phyloP scores from a whole-genome alignment of 352 stramenopile species.

The Pythium oligandrum region DNA sequence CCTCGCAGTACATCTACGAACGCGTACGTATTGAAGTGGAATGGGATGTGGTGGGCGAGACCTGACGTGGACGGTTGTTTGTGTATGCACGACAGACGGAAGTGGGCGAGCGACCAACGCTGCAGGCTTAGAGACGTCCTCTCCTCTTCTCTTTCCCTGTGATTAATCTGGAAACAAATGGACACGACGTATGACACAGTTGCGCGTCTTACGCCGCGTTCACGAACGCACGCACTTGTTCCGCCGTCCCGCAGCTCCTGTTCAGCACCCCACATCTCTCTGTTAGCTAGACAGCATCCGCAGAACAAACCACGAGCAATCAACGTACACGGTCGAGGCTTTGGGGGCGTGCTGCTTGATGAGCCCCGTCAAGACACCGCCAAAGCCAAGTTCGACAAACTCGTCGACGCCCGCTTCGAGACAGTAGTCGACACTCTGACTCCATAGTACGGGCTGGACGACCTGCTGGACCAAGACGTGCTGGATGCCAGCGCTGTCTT shows the following conservation, averaged over 20 bases:
- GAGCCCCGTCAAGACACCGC: conserved; percentile 64
- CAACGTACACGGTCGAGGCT: conserved; percentile 21
- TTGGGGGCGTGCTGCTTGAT: conserved; percentile 63
- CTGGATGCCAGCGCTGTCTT: conserved; percentile 36
- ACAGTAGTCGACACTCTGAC: conserved; percentile 72
- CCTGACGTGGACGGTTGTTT: background rate
- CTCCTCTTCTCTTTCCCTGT: background rate
- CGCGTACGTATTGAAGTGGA: conserved; percentile 23
- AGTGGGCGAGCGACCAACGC: conserved; percentile 56
- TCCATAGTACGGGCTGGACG: conserved; percentile 66
- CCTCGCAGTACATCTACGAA: conserved; percentile 46
- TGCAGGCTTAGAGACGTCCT: conserved; percentile 14
- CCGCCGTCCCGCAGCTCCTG: conserved; percentile 52
- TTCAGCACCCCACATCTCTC: background rate
- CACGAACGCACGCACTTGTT: conserved; percentile 53
- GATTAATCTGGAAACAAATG: background rate
- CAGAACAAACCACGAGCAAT: background rate
- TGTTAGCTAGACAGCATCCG: too few species aligned
- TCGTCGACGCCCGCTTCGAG: conserved; percentile 31
- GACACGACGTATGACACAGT: too few species aligned
- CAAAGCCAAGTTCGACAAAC: conserved; percentile 74
- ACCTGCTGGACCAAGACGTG: conserved; percentile 57
- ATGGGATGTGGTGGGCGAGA: background rate
- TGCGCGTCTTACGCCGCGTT: conserved; percentile 5
- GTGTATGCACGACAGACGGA: conserved; percentile 27